Evolutionary conservation across 2,329 filamentous ascomycete genomes (phyloP).

Genomic region (Xylaria polymorpha): DNA sequence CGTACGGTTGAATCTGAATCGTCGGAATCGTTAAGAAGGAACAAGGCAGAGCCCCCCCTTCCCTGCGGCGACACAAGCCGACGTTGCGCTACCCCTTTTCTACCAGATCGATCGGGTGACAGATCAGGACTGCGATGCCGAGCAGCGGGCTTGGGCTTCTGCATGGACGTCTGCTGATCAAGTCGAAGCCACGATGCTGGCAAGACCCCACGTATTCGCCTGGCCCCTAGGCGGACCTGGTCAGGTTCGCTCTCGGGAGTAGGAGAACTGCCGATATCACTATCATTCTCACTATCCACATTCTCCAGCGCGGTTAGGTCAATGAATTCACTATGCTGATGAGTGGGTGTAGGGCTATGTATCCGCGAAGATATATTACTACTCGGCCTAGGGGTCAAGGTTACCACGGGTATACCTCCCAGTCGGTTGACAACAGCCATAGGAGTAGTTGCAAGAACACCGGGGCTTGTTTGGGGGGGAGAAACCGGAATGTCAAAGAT

Average conservation of each 20-base stretch:
- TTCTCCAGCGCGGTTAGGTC: conserved; percentile 46
- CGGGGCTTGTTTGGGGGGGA: conserved; percentile 54
- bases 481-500: conserved; percentile 55
- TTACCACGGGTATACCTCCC: conserved; percentile 21
- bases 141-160: conserved; percentile 46
- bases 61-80: conserved; percentile 51
- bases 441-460: conserved; percentile 43
- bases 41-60: conserved; percentile 50
- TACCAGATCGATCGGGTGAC: conserved; percentile 54
- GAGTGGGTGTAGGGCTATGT: conserved; percentile 45
- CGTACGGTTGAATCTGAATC: conserved; percentile 50
- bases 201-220: conserved; percentile 68
- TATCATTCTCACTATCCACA: conserved; percentile 36
- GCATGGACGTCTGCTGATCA: conserved; percentile 60
- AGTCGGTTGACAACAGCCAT: conserved; percentile 33
- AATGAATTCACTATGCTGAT: conserved; percentile 37
- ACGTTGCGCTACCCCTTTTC: conserved; percentile 63
- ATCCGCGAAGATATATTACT: conserved; percentile 45
- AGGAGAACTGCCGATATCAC: conserved; percentile 27
- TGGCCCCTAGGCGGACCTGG: conserved; percentile 47
- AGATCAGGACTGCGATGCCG: conserved; percentile 50
- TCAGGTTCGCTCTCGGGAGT: conserved; percentile 56
- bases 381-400: conserved; percentile 48
- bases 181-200: conserved; percentile 75
- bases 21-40: conserved; percentile 60